Base-by-base conservation (phyloP, 192 early-diverging fungal genomes). In the Paraglomus brasilianum region DNA sequence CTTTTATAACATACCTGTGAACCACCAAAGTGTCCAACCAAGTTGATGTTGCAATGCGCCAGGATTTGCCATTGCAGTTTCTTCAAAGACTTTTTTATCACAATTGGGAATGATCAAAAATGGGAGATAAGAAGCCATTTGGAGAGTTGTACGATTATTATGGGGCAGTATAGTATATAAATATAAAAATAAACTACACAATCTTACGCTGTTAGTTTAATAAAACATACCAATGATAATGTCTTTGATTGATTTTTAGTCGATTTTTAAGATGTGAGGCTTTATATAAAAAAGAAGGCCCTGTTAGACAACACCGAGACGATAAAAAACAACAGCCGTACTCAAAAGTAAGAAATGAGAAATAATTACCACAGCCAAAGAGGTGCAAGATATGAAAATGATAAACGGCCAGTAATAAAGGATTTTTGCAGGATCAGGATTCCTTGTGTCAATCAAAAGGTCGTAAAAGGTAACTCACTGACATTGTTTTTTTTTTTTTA, bases 41-140 rank as follows among this genome's bases (percentile, higher is more conserved):
- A 30, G 22, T 58, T 58, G 8, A 19, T 36, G 2, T 58, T 58
- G n/a, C n/a, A n/a, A n/a, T n/a, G n/a, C n/a, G n/a, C n/a, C n/a
- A 52, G 50, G 15, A 52, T 52, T 52, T 52, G 50, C 50, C 24
- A 9, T 8, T 52, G 50, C 50, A 52, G 15, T 52, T 52, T 52
- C 15, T 52, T 52, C 50, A 52, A 52, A 52, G 50, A 21, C 17
- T 52, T 8, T 52, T 15, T 52, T 21, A 52, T 52, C 50, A 52
- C 5, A 52, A 52, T 52, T 15, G 6, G 50, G 50, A 52, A 52
- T 52, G 24, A 52, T 52, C 24, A 52, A 9, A 52, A 21, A 22
- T 52, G 50, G 15, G 50, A 52, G 6, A 52, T 52, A 52, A 15
- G 15, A 52, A 52, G 50, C 6, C 50, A 52, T 52, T 52, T 52